These are phyloP conservation scores for Chlamydomonas sphaeroides DNA, from an alignment of 139 green algal genomes.

Conservation along the genomic window DNA sequence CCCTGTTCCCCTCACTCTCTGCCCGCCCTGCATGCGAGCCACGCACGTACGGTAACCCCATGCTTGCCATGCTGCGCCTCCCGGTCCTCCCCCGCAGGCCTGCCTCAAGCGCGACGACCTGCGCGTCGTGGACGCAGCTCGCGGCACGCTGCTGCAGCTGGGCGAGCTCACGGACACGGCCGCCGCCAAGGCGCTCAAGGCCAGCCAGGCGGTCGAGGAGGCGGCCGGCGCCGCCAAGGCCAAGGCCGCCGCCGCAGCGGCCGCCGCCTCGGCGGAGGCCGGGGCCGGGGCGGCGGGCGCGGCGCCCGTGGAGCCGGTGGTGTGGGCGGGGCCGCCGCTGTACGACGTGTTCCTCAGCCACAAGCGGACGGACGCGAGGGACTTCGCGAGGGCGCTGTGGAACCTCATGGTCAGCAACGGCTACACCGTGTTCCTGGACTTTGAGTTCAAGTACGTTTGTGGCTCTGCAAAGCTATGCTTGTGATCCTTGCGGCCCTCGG, in stretches of 20 bases:
- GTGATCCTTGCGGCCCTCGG: no score
- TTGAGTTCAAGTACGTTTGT: conserved; percentile 20
- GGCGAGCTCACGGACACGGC: conserved; percentile 34
- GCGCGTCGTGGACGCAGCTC: conserved; percentile 35
- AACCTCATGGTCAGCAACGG: conserved; percentile 43
- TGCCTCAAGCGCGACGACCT: conserved; percentile 34
- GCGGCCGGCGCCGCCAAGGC: background rate
- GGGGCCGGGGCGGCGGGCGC: background rate
- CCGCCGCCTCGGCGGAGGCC: background rate
- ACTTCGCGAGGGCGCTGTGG: conserved; percentile 47
- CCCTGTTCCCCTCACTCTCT: no score
- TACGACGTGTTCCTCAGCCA: conserved; percentile 49
- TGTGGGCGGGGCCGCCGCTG: background rate
- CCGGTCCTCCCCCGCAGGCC: background rate
- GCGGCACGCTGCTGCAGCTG: conserved; percentile 42
- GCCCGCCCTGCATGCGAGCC: no score
- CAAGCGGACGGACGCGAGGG: conserved; percentile 39
- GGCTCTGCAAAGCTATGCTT: no score
- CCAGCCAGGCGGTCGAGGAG: background rate
- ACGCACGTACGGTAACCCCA: no score
- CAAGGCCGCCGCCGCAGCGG: background rate
- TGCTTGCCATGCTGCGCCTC: no score
- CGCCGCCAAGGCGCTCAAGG: conserved; percentile 20
- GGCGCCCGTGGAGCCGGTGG: no score
- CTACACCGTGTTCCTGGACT: conserved; percentile 47